Conservation (phyloP, 2,329 filamentous ascomycete genomes). For the Aspergillus aculeatus region DNA sequence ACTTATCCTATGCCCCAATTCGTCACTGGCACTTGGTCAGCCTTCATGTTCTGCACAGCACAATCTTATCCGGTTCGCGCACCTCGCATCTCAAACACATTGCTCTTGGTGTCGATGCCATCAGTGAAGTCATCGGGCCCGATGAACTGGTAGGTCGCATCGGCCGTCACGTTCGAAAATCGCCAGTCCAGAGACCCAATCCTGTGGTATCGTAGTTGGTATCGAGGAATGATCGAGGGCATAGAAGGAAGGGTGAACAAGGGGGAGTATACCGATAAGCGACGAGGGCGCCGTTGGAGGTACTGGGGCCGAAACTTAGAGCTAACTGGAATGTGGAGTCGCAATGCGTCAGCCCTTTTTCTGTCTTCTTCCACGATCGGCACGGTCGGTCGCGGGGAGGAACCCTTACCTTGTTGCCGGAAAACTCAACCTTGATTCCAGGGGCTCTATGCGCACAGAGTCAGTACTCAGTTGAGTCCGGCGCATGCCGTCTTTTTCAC, state of each 20-base stretch:
- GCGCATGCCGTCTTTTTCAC: not conserved
- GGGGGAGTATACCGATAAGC: conserved; percentile 45
- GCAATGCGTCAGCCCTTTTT: not conserved
- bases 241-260: too few species aligned
- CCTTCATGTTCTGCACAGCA: too few species aligned
- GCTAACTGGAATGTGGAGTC: conserved; percentile 38
- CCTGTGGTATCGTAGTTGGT: conserved; percentile 29
- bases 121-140: conserved; percentile 43
- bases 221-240: not conserved
- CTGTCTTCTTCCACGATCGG: not conserved
- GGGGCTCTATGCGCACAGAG: conserved; percentile 38
- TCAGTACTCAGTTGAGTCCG: conserved; percentile 14
- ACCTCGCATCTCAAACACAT: conserved; percentile 55
- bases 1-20: conserved; percentile 59
- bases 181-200: conserved; percentile 59
- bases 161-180: conserved; percentile 60
- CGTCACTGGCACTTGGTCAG: conserved; percentile 42
- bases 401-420: conserved; percentile 45
- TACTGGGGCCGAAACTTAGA: conserved; percentile 55
- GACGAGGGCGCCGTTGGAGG: conserved; percentile 52
- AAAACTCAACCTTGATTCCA: conserved; percentile 57
- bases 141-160: conserved; percentile 57
- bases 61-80: not conserved
- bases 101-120: conserved; percentile 44
- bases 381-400: not conserved